Evolutionary conservation across 306 rosid species (phyloP).

Genomic region (Calophaca sinica): DNA sequence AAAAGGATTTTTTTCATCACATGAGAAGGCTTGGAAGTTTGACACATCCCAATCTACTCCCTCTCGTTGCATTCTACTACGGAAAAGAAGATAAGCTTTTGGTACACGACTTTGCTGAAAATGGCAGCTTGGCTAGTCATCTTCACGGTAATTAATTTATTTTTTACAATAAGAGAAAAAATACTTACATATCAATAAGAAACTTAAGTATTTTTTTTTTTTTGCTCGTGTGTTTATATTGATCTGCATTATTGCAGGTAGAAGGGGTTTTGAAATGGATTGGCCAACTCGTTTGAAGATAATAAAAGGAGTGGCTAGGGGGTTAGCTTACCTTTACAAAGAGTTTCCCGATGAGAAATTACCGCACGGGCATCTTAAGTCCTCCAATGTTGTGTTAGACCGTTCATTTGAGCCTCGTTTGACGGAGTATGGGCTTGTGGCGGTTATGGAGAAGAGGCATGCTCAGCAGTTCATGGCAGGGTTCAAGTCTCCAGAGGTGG

Average conservation of each 20-base stretch:
- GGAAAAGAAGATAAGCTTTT: conserved; percentile 72
- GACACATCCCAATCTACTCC: conserved; percentile 68
- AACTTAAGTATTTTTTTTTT: no score
- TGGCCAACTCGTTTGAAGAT: conserved; percentile 82
- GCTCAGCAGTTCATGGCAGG: conserved; percentile 73
- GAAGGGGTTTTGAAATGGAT: conserved; percentile 49
- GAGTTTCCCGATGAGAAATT: conserved; percentile 56
- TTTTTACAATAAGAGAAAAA: no score
- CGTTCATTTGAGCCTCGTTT: conserved; percentile 53
- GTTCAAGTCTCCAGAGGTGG: conserved; percentile 66
- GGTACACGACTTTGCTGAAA: conserved; percentile 58
- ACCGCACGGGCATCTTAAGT: conserved; percentile 88
- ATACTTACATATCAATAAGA: no score
- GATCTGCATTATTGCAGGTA: conserved; percentile 52
- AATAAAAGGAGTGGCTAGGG: conserved; percentile 80
- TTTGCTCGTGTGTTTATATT: neutral
- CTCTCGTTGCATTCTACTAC: conserved; percentile 67
- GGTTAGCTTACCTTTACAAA: conserved; percentile 60
- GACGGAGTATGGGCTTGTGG: conserved; percentile 67
- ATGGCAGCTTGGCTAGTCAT: conserved; percentile 77
- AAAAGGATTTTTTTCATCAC: conserved; percentile 66
- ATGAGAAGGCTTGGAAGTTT: conserved; percentile 73
- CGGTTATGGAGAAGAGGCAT: conserved; percentile 54
- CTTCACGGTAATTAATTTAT: conserved; percentile 56
- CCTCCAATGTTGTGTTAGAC: conserved; percentile 79